Evolutionary conservation across 2,329 filamentous ascomycete genomes (phyloP), one percentile per base, ranked within the genome.

Genomic region (Xylaria digitata): DNA sequence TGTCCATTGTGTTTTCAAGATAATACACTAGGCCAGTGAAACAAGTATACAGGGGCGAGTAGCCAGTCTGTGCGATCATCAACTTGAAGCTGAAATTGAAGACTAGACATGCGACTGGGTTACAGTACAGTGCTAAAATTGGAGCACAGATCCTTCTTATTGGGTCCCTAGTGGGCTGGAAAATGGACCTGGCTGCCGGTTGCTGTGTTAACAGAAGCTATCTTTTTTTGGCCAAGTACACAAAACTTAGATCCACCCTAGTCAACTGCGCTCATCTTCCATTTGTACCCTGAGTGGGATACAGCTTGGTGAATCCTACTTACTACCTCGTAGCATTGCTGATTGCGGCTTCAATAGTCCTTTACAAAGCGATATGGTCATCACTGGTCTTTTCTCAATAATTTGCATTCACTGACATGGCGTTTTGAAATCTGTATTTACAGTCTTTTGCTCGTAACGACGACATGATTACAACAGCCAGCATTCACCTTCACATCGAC

Each of bases 401-500:
- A 45, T 53, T 68, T 70, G 54, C 57, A 63, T 69, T 26, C 55
- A 61, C 65, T 64, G 63, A 48, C 64, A 66, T 69, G 71, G 66
- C 68, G 69, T 71, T 72, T 71, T 74, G 52, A 66, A 69, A 72
- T 67, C 64, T 62, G 53, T 55, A 64, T 69, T 67, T 61, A 43
- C 69, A 62, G 59, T 68, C 32, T 69, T 70, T 68, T 67, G 66
- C 62, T 65, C 66, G 73, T 30, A 42, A 65, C 61, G 70, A 74
- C 65, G 72, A 74, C 70, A 77, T 77, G 75, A 74, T 70, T 77
- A 75, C 23, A 70, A 72, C 50, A 67, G 66, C 67, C 56, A 46
- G 53, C 61, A 65, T 62, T 70, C 49, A 67, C 54, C 23, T 63
- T 70, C 49, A 67, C 52, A 70, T 48, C 30, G 42, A 61, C 50